A percentile compares a stretch with the other conserved stretches of the same genome.
These are phyloP conservation scores for Fusarium sarcochroum DNA, from an alignment of 2,329 filamentous ascomycete genomes.

Conservation along the genomic window DNA sequence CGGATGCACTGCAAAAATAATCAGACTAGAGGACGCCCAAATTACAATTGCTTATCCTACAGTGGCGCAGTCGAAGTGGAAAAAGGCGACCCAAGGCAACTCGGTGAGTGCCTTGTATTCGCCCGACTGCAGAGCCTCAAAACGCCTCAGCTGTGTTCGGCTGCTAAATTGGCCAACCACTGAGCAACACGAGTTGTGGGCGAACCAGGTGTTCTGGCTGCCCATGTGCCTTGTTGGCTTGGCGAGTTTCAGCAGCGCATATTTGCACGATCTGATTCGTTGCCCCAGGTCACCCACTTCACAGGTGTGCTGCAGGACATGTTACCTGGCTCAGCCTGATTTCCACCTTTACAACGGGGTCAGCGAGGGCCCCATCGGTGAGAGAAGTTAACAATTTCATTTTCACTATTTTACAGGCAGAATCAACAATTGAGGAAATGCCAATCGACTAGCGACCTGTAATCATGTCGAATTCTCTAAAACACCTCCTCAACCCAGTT, in stretches of 20 bases:
- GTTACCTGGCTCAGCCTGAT: constrained; percentile 13
- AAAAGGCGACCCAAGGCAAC: too few relatives aligned
- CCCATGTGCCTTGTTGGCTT: neutral
- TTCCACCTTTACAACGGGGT: neutral
- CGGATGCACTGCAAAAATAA: too few relatives aligned
- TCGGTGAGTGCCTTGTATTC: neutral
- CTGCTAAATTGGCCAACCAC: neutral
- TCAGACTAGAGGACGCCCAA: too few relatives aligned
- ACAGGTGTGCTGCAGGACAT: neutral
- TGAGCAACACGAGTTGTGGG: neutral
- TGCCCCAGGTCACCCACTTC: neutral
- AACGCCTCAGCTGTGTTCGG: constrained; percentile 5
- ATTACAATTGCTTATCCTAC: too few relatives aligned
- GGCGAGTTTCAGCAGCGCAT: neutral
- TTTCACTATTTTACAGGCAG: neutral
- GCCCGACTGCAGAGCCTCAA: constrained; percentile 2
- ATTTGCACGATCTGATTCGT: constrained; percentile 1
- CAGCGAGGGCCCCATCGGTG: neutral
- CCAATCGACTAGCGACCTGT: fast-evolving
- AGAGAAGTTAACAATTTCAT: too few relatives aligned
- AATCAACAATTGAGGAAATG: neutral
- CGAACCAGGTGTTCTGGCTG: constrained; percentile 5
- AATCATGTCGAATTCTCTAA: neutral
- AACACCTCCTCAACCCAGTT: constrained; percentile 5
- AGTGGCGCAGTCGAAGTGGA: neutral